A percentile compares a stretch with the other conserved stretches of the same genome.
Conservation (phyloP, 805 yeast genomes). For the Yarrowia porcina region DNA sequence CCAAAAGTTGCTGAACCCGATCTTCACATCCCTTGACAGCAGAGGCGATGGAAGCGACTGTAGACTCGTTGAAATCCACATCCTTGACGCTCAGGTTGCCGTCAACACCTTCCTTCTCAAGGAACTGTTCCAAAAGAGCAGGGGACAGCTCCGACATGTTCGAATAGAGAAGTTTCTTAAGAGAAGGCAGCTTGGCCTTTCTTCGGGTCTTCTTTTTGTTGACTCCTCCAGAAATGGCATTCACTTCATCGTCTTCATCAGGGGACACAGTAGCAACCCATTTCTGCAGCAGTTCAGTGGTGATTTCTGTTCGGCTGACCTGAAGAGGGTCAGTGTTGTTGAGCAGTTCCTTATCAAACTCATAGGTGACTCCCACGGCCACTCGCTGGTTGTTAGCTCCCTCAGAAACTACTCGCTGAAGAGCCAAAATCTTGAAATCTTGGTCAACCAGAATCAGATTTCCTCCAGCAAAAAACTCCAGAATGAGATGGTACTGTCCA, state of each 20-base stretch:
- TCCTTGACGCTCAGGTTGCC: conserved; percentile 43
- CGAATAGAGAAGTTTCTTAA: conserved; percentile 67
- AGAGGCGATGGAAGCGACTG: conserved; percentile 39
- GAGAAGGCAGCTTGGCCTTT: conserved; percentile 42
- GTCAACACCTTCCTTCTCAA: conserved; percentile 48
- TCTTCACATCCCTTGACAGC: conserved; percentile 50
- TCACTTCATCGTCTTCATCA: conserved; percentile 13
- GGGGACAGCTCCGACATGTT: conserved; percentile 74
- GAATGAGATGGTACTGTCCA: conserved; percentile 68
- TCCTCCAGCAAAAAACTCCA: conserved; percentile 96
- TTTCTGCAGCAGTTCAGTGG: background rate
- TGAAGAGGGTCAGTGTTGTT: conserved; percentile 5
- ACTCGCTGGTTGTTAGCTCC: conserved; percentile 57
- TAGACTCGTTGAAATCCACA: conserved; percentile 28
- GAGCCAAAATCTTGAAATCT: conserved; percentile 60
- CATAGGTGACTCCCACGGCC: conserved; percentile 73
- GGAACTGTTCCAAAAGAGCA: conserved; percentile 63
- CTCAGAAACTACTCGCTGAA: conserved; percentile 77
- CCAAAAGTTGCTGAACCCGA: conserved; percentile 41
- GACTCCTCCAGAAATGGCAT: conserved; percentile 11
- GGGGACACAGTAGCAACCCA: conserved; percentile 1
- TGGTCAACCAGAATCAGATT: conserved; percentile 76
- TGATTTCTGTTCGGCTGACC: background rate
- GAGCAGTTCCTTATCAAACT: conserved; percentile 31
- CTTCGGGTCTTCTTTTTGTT: conserved; percentile 25